phyloP scores from a whole-genome alignment of 2,329 filamentous ascomycete species.

The Cadophora sp. region DNA sequence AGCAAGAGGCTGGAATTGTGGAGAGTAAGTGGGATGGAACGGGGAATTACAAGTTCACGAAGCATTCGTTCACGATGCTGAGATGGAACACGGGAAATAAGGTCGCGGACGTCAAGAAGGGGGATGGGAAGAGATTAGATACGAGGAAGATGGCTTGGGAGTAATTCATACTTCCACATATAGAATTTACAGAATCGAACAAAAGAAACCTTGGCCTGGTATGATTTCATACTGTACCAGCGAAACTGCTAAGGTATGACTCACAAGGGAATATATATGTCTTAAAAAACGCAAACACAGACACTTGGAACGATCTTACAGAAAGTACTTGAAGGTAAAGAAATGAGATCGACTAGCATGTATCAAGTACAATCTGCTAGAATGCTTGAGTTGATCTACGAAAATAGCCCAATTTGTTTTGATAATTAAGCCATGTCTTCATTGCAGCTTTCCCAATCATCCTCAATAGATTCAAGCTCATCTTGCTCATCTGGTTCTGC shows the following conservation, averaged over 20 bases:
- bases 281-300: too few relatives aligned
- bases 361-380: neutral
- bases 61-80: conserved; percentile 74
- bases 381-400: neutral
- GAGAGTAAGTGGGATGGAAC: conserved; percentile 69
- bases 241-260: too few relatives aligned
- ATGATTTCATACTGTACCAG: too few relatives aligned
- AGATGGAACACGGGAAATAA: conserved; percentile 50
- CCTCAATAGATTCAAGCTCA: conserved; percentile 35
- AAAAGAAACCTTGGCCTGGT: neutral
- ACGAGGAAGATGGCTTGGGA: conserved; percentile 42
- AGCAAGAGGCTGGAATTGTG: conserved; percentile 65
- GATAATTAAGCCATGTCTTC: neutral
- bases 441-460: conserved; percentile 26
- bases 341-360: too few relatives aligned
- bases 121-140: conserved; percentile 34
- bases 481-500: conserved; percentile 23
- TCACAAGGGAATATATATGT: too few relatives aligned
- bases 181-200: neutral
- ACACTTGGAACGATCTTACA: too few relatives aligned
- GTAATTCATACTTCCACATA: neutral
- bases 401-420: neutral
- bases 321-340: too few relatives aligned
- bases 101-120: conserved; percentile 36
- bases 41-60: conserved; percentile 69